Evolutionary conservation across 2,329 filamentous ascomycete genomes (phyloP).

Genomic region (Colletotrichum sansevieriae): DNA sequence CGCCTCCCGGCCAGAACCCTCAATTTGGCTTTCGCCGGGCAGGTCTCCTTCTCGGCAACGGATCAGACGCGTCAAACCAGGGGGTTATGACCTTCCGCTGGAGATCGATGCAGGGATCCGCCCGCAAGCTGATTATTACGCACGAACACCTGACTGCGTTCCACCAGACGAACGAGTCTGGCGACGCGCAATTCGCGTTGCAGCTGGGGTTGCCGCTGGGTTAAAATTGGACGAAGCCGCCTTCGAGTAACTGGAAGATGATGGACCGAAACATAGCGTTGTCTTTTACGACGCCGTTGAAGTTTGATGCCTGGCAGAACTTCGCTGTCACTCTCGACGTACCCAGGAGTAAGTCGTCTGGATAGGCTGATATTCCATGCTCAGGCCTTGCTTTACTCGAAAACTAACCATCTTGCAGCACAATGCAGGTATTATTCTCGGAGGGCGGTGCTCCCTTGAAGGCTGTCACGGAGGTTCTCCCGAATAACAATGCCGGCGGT

Average conservation of each 20-base stretch:
- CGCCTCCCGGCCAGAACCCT: constrained; percentile 56
- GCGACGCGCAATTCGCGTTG: constrained; percentile 65
- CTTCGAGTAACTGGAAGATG: constrained; percentile 58
- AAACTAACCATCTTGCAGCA: constrained; percentile 52
- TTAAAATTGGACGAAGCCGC: constrained; percentile 45
- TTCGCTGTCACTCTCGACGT: constrained; percentile 73
- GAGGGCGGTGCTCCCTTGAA: constrained; percentile 58
- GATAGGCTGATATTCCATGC: background rate
- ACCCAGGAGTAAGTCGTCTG: constrained; percentile 60
- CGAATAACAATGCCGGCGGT: constrained; percentile 66
- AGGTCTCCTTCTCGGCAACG: constrained; percentile 56
- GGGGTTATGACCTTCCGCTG: constrained; percentile 74
- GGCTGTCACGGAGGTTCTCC: constrained; percentile 58
- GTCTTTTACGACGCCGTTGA: constrained; percentile 65
- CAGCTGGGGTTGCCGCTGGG: constrained; percentile 67
- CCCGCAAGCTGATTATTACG: constrained; percentile 66
- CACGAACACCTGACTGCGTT: constrained; percentile 72
- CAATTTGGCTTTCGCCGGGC: constrained; percentile 61
- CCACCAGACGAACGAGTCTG: constrained; percentile 60
- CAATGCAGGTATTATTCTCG: constrained; percentile 70
- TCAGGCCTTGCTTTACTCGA: background rate
- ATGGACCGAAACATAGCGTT: constrained; percentile 60
- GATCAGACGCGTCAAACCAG: constrained; percentile 62
- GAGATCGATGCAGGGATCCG: constrained; percentile 65
- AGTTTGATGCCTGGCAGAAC: constrained; percentile 68